Base-by-base conservation (phyloP, 805 yeast genomes). In the Starmerella floris region DNA sequence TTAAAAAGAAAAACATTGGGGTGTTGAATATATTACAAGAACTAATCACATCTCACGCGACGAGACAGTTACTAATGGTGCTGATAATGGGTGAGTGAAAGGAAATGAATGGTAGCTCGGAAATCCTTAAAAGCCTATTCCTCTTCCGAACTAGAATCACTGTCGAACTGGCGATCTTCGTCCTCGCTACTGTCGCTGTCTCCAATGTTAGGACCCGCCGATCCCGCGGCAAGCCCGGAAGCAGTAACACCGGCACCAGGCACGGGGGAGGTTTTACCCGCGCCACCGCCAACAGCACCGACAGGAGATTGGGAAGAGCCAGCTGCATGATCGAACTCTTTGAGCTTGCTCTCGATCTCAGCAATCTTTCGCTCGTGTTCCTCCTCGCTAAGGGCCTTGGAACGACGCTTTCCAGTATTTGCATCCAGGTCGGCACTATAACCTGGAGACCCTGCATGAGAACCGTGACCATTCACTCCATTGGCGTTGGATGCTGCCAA, bases 281-380 rank as follows among this genome's bases (percentile, higher is more conserved):
- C 28, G 28, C 28, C 28, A 13, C 28, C 28, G 11, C 10, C 13
- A 8, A 11, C 13, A 15, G 13, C 13, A 15, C 21, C 22, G 21
- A 37, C 35, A 43, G 22, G 33, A 23, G 26, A 20, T n/a, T 33
- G 49, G 46, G 43, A 21, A 9, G 30, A 19, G 30, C 55, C 55
- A 32, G 53, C 46, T 16, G 49, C 54, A 41, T 50, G 45, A 41
- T 79, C 81, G 52, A 79, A 69, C 54, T 82, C 78, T 51, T 82
- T 84, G 54, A 88, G 67, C 62, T 84, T 78, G 60, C 74, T 74
- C 60, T 76, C 79, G 56, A 82, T 68, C 53, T 71, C 73, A 56
- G 77, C 85, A 52, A 82, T 78, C 62, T 79, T 79, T 50, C 69
- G 67, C 37, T 67, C 65, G 56, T 75, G 79, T 56, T 79, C 82